phyloP scores from a whole-genome alignment of 1,284 basidiomycete species.

The Rhodotorula sp. region DNA sequence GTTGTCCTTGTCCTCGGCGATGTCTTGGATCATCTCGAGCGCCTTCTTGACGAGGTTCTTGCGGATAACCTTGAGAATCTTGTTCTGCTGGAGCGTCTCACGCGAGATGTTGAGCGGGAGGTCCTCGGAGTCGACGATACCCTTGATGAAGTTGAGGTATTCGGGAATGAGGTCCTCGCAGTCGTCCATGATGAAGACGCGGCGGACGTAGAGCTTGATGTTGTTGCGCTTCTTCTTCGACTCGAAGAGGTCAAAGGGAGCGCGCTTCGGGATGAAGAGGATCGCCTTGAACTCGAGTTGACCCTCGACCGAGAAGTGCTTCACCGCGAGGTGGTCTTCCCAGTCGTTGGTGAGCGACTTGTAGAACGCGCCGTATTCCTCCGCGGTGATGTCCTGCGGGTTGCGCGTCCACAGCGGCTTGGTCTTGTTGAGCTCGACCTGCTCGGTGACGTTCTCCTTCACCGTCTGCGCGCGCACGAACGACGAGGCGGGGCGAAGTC shows the following conservation, averaged over 20 bases:
- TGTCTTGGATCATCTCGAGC: constrained; percentile 91
- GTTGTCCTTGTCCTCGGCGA: constrained; percentile 99
- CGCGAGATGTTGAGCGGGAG: constrained; percentile 99
- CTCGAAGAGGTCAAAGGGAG: constrained; percentile 99
- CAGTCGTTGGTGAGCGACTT: constrained; percentile 99
- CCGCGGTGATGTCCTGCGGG: constrained; percentile 84
- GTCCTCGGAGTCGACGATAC: constrained; percentile 99
- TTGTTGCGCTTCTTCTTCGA: constrained; percentile 99
- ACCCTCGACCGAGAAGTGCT: constrained; percentile 99
- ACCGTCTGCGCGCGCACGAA: constrained; percentile 8
- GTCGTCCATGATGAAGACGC: constrained; percentile 99
- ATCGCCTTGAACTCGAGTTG: constrained; percentile 99
- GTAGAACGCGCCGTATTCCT: constrained; percentile 98
- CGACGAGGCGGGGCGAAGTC: neutral
- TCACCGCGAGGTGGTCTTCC: constrained; percentile 98
- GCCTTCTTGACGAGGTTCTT: constrained; percentile 90
- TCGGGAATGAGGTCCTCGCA: constrained; percentile 99
- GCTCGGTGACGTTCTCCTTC: constrained; percentile 66
- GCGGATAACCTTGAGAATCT: constrained; percentile 99
- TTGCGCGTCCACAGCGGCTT: constrained; percentile 99
- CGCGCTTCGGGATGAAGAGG: constrained; percentile 93
- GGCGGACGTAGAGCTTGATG: constrained; percentile 99
- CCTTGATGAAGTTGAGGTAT: constrained; percentile 99
- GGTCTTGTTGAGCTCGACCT: constrained; percentile 99
- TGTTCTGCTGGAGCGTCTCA: constrained; percentile 99